phyloP scores from a whole-genome alignment of 768 basidiomycete genomes.

The Termitomyces bulborhizus region DNA sequence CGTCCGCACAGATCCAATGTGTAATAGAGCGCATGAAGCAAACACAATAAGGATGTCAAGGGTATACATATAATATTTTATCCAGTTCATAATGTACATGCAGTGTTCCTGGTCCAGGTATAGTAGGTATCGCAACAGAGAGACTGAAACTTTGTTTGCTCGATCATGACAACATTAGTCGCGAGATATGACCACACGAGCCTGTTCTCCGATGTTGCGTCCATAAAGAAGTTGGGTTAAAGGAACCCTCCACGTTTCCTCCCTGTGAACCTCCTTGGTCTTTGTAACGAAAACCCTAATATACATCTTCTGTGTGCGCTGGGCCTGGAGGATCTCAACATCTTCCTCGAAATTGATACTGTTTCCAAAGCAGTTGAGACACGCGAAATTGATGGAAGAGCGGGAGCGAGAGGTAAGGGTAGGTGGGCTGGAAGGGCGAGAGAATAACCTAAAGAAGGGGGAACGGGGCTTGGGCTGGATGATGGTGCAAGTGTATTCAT shows the following conservation, averaged over 20 bases:
- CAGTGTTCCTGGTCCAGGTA: background rate
- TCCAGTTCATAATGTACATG: background rate
- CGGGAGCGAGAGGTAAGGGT: constrained; percentile 16
- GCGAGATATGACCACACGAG: background rate
- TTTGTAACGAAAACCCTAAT: constrained; percentile 13
- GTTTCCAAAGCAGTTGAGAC: constrained; percentile 27
- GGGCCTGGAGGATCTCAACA: constrained; percentile 18
- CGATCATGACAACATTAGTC: background rate
- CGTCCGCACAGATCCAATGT: background rate
- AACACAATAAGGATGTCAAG: too few species aligned
- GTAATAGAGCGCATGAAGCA: background rate
- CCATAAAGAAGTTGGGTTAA: background rate
- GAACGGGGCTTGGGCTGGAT: constrained; percentile 26
- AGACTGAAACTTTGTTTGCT: background rate
- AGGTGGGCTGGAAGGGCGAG: constrained; percentile 22
- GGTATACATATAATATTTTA: background rate
- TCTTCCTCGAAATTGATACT: constrained; percentile 25
- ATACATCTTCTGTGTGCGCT: constrained; percentile 10
- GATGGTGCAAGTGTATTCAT: constrained; percentile 29
- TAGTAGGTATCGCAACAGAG: background rate
- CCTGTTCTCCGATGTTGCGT: background rate
- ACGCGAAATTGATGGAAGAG: constrained; percentile 16
- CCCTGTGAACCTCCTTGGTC: constrained; percentile 1
- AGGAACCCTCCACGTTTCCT: constrained; percentile 6
- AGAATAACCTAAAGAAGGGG: constrained; percentile 21